Base-by-base conservation (phyloP, 805 yeast species). In the Jamesozyma piceae region DNA sequence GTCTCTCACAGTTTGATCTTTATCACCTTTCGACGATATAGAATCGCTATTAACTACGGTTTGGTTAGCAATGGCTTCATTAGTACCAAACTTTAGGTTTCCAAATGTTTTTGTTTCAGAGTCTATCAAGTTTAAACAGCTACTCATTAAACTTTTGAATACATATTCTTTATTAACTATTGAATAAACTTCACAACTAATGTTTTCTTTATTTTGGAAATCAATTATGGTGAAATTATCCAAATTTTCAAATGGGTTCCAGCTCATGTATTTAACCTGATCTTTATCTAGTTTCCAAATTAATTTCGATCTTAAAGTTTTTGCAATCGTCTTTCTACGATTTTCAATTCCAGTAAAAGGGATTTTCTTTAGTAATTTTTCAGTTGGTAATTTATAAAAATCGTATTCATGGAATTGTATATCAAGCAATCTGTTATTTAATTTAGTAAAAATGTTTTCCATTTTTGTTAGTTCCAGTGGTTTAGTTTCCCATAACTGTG, bases 201-300 rank as follows among this genome's bases (percentile, higher is more conserved):
- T 37, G 2, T 8, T 20, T n/a, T 47, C 43, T 10, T 17, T n/a
- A 10, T 18, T 21, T 17, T 37, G 2, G 38, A 15, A 30, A 15
- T 22, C 18, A 11, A 22, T 26, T 6, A 14, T 19, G 13, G 35
- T 29, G 15, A 5, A 15, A 18, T 14, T 13, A 8, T 24, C 11
- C 2, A 35, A 3, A 5, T 33, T 32, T 19, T 30, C 35, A 31
- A 57, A 48, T 6, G 60, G 60, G 30, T 51, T 39, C 61, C 61
- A 55, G 6, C 44, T 41, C 31, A 53, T 34, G 8, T 34, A 26
- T 33, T 42, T 51, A 19, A 50, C 9, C 17, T 36, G 35, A 6
- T 31, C 37, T 35, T 46, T 51, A 2, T 45, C 37, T 6, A 55
- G n/a, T 35, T 35, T 38, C 62, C 61, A 56, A 8, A 24, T 31